Conservation (phyloP, 495 filamentous ascomycete species). For the Podospora pseudopauciseta region DNA sequence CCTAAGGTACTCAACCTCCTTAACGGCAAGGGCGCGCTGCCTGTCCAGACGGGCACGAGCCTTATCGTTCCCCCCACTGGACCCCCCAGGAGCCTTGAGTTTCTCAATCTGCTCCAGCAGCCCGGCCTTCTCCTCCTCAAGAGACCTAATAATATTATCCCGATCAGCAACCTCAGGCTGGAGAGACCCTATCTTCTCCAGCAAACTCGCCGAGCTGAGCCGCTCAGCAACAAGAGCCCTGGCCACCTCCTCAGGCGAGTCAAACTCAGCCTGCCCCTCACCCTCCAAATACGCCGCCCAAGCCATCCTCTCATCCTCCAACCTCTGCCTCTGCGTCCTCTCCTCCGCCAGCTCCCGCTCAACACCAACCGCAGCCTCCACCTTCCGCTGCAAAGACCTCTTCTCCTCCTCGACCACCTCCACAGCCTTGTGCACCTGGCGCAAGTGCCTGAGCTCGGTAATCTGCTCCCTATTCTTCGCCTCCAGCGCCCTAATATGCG, state of each 20-base stretch:
- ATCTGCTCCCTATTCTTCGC: constrained; percentile 71
- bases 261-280: constrained; percentile 66
- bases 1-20: constrained; percentile 90
- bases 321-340: constrained; percentile 73
- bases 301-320: constrained; percentile 81
- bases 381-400: constrained; percentile 68
- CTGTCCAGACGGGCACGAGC: constrained; percentile 69
- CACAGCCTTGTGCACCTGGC: constrained; percentile 74
- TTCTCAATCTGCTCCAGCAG: constrained; percentile 68
- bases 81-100: constrained; percentile 46
- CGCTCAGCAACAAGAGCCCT: constrained; percentile 77
- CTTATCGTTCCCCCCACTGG: constrained; percentile 50
- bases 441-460: constrained; percentile 74
- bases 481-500: constrained; percentile 82
- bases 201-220: constrained; percentile 68
- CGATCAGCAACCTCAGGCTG: constrained; percentile 78
- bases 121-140: constrained; percentile 64
- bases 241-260: constrained; percentile 84
- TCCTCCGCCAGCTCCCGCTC: constrained; percentile 72
- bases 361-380: constrained; percentile 71
- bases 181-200: constrained; percentile 71
- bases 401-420: constrained; percentile 98
- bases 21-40: constrained; percentile 76
- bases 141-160: constrained; percentile 66
- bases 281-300: constrained; percentile 85